Conservation (phyloP, 495 filamentous ascomycete species). For the Talaromyces liani region DNA sequence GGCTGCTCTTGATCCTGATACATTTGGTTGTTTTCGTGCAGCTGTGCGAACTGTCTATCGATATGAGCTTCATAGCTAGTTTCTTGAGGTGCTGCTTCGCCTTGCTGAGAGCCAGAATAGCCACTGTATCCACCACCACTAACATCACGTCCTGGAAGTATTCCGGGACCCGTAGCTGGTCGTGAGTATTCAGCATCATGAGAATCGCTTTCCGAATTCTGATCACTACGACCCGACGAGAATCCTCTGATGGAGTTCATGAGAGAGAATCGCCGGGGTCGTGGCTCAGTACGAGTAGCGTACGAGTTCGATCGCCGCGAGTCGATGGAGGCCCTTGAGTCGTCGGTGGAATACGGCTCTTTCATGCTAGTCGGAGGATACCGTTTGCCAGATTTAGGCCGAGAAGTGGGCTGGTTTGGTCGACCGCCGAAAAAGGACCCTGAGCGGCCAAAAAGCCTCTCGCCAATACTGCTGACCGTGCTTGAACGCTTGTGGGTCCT, state of each 20-base stretch:
- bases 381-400: constrained; percentile 33
- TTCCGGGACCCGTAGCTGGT: constrained; percentile 25
- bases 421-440: constrained; percentile 63
- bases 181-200: constrained; percentile 15
- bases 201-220: constrained; percentile 31
- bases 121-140: constrained; percentile 35
- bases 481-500: constrained; percentile 88
- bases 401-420: constrained; percentile 31
- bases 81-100: constrained; percentile 21
- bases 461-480: constrained; percentile 73
- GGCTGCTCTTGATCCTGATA: constrained; percentile 25
- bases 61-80: constrained; percentile 38
- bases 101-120: constrained; percentile 21
- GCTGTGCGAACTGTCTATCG: constrained; percentile 38
- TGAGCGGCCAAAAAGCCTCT: constrained; percentile 72
- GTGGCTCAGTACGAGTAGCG: constrained; percentile 71
- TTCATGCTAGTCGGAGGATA: constrained; percentile 80
- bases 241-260: constrained; percentile 63
- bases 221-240: constrained; percentile 31
- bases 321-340: constrained; percentile 69
- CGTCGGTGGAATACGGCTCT: constrained; percentile 45
- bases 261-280: constrained; percentile 69
- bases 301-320: constrained; percentile 73
- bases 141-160: constrained; percentile 19
- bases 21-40: constrained; percentile 26